phyloP scores from a whole-genome alignment of 176 grass and related monocot species.

The Dactylis glomerata region DNA sequence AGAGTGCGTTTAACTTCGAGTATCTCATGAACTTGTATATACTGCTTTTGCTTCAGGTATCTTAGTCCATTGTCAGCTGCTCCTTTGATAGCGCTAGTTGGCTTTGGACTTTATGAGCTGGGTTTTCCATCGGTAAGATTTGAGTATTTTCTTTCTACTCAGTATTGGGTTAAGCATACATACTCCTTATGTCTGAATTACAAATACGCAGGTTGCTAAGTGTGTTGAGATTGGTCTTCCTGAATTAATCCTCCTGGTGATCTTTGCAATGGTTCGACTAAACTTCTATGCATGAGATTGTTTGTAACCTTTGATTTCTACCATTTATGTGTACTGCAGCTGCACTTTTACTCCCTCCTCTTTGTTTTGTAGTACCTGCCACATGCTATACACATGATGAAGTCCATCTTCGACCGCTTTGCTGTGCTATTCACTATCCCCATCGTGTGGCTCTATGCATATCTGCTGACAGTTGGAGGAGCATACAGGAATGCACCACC shows the following conservation, averaged over 20 bases:
- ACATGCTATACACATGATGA: constrained; percentile 52
- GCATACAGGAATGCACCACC: constrained; percentile 81
- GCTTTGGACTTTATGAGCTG: constrained; percentile 93
- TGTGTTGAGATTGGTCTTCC: constrained; percentile 97
- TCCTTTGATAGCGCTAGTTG: constrained; percentile 79
- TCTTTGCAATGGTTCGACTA: constrained; percentile 74
- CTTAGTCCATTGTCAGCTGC: constrained; percentile 87
- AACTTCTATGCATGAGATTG: neutral
- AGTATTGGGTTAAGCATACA: neutral
- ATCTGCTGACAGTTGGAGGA: constrained; percentile 93
- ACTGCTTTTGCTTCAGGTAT: constrained; percentile 57
- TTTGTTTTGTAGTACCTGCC: constrained; percentile 72
- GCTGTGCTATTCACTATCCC: constrained; percentile 90
- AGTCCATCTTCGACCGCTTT: constrained; percentile 73
- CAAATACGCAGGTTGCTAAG: constrained; percentile 78
- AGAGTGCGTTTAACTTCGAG: neutral
- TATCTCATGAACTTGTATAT: neutral
- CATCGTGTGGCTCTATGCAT: constrained; percentile 97
- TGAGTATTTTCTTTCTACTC: constrained; percentile 10
- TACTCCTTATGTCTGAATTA: constrained; percentile 26
- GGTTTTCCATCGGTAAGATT: constrained; percentile 86
- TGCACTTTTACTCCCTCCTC: neutral
- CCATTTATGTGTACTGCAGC: neutral
- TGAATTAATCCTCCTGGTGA: constrained; percentile 76
- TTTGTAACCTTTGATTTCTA: neutral